Evolutionary conservation across 2,329 filamentous ascomycete species (phyloP).

Genomic region (Fusarium ambrosium): DNA sequence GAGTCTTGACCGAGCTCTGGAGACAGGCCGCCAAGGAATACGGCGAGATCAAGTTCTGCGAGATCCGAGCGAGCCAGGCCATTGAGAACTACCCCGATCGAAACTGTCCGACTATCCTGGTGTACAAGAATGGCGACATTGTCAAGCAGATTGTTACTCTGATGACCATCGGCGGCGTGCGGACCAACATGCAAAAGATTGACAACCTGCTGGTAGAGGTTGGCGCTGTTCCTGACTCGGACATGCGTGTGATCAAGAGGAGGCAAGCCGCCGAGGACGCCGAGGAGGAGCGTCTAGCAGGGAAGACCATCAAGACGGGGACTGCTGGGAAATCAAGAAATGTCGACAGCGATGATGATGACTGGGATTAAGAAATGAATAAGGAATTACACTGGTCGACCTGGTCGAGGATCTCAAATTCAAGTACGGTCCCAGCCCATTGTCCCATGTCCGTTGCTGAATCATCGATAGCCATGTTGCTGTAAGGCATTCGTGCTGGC

Average conservation of each 20-base stretch:
- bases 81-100: constrained; percentile 96
- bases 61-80: constrained; percentile 91
- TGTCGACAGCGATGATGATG: constrained; percentile 69
- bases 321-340: constrained; percentile 60
- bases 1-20: constrained; percentile 88
- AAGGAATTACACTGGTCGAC: background rate
- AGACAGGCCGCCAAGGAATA: constrained; percentile 85
- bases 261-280: constrained; percentile 71
- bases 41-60: constrained; percentile 96
- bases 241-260: constrained; percentile 80
- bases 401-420: background rate
- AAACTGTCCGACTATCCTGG: constrained; percentile 93
- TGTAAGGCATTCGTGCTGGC: background rate
- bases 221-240: constrained; percentile 82
- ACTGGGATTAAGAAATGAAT: constrained; percentile 68
- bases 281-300: constrained; percentile 67
- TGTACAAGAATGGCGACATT: constrained; percentile 95
- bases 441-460: background rate
- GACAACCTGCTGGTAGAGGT: constrained; percentile 86
- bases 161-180: constrained; percentile 79
- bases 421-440: background rate
- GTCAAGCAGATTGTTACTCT: constrained; percentile 93
- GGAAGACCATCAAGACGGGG: constrained; percentile 66
- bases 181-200: constrained; percentile 79
- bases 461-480: background rate